Evolutionary conservation across 2,329 filamentous ascomycete genomes (phyloP).

Genomic region (Simplicillium sp.): DNA sequence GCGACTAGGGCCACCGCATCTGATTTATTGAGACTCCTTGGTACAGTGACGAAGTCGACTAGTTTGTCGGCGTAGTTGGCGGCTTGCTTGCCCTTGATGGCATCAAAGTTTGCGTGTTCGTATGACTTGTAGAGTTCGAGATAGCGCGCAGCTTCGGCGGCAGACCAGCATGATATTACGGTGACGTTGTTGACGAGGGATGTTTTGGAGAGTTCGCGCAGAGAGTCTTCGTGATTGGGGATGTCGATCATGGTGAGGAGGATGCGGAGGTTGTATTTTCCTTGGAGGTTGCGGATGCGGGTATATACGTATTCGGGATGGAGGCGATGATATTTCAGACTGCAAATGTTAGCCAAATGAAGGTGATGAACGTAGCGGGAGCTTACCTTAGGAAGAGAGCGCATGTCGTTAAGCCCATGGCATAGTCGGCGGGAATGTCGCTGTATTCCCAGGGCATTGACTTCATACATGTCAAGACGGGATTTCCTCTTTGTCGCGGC

Average conservation of each 20-base stretch:
- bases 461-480: slow-evolving; percentile 73
- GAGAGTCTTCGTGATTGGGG: slow-evolving; percentile 78
- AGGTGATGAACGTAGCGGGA: not conserved
- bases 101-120: slow-evolving; percentile 70
- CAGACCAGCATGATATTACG: slow-evolving; percentile 86
- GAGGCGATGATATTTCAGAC: slow-evolving; percentile 91
- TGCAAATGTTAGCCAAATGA: slow-evolving; percentile 13
- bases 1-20: slow-evolving; percentile 86
- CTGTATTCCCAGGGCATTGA: slow-evolving; percentile 92
- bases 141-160: slow-evolving; percentile 87
- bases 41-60: slow-evolving; percentile 86
- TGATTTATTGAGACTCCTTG: slow-evolving; percentile 85
- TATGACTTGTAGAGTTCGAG: slow-evolving; percentile 92
- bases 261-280: slow-evolving; percentile 78
- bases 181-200: slow-evolving; percentile 89
- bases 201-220: slow-evolving; percentile 88
- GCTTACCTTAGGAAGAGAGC: slow-evolving; percentile 69
- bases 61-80: slow-evolving; percentile 78
- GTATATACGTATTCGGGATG: slow-evolving; percentile 98
- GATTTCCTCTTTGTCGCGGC: slow-evolving; percentile 88
- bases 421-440: slow-evolving; percentile 92
- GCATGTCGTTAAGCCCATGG: slow-evolving; percentile 78
- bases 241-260: slow-evolving; percentile 92
- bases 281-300: slow-evolving; percentile 74
- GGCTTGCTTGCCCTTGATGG: slow-evolving; percentile 78